phyloP scores from a whole-genome alignment of 78 protist species.

The Dictyostelium firmibasis region DNA sequence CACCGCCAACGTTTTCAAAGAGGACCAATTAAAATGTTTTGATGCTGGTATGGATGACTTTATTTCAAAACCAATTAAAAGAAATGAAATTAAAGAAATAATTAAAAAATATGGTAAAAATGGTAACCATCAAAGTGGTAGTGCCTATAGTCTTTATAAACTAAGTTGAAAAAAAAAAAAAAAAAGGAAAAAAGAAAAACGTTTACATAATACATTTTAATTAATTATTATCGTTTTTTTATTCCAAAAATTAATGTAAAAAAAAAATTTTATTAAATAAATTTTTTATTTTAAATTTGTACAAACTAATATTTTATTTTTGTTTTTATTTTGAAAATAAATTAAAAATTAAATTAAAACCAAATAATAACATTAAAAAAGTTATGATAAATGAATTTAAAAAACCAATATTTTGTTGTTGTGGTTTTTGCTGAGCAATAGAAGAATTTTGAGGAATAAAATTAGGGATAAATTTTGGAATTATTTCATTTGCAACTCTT shows the following conservation, averaged over 20 bases:
- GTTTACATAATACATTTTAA: background rate
- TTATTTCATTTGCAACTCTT: constrained; percentile 36
- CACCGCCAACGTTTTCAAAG: constrained; percentile 68
- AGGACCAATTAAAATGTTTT: constrained; percentile 48
- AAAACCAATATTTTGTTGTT: background rate
- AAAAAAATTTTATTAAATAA: background rate
- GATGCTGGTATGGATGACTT: constrained; percentile 85
- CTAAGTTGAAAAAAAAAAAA: background rate
- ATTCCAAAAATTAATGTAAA: background rate
- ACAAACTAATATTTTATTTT: background rate
- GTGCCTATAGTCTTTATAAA: background rate
- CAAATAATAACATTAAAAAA: background rate
- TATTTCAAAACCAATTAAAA: constrained; percentile 83
- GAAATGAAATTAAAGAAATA: constrained; percentile 9
- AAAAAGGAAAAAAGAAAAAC: background rate
- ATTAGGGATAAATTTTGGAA: background rate
- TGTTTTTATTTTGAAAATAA: background rate
- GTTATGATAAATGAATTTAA: background rate
- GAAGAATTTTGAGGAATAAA: background rate
- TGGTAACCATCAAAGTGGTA: background rate
- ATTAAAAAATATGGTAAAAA: constrained; percentile 12
- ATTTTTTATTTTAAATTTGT: background rate
- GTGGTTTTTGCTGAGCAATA: background rate
- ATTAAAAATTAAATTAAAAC: background rate
- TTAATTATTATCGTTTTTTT: background rate